Evolutionary conservation across 306 rosid genomes (phyloP).

Genomic region (Prunus dulcis): DNA sequence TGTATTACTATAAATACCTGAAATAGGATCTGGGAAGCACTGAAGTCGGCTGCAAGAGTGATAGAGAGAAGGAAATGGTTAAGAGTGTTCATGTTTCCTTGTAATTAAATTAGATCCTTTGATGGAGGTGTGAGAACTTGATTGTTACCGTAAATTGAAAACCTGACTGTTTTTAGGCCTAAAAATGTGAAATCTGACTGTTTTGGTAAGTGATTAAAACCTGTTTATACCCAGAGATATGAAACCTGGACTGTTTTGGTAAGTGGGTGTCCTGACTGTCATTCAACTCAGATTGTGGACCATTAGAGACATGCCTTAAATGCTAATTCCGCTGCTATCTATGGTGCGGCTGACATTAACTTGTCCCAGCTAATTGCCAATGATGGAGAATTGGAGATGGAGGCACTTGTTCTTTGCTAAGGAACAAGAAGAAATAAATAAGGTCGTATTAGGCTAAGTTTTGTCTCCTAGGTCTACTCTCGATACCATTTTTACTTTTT

Average conservation of each 20-base stretch:
- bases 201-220: background rate
- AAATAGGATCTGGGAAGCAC: constrained; percentile 4
- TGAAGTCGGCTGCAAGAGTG: background rate
- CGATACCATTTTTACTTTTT: background rate
- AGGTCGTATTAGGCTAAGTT: too few relatives aligned
- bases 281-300: background rate
- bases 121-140: background rate
- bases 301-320: background rate
- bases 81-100: background rate
- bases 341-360: too few relatives aligned
- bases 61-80: background rate
- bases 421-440: too few relatives aligned
- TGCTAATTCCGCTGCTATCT: background rate
- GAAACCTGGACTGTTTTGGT: background rate
- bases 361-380: too few relatives aligned
- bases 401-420: too few relatives aligned
- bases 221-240: background rate
- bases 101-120: background rate
- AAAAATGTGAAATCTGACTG: background rate
- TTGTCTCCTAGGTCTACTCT: too few relatives aligned
- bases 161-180: too few relatives aligned
- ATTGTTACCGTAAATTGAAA: background rate
- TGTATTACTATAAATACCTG: background rate
- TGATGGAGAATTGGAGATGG: too few relatives aligned
- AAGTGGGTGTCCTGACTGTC: background rate